Evolutionary conservation across 1,139 yeast genomes (phyloP), one percentile per base, ranked within the genome.

Genomic region (Pneumocystis wakefieldiae): DNA sequence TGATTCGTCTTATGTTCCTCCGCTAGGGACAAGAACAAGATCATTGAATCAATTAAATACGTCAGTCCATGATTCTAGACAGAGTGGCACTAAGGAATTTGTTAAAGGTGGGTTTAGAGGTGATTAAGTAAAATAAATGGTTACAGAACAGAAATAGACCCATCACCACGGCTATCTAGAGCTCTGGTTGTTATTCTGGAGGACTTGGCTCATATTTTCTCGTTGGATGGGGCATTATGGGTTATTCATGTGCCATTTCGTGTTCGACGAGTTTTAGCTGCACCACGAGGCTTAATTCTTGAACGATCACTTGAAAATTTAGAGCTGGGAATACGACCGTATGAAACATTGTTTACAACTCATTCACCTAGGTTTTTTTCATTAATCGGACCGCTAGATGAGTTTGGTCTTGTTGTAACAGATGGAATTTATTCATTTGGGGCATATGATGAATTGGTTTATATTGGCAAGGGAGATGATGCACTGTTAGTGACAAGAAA

Each of bases 361-460:
- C 58, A 42, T 37, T 62, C 62, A 38, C 69, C 83, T 3, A 78
- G 80, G 62, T 83, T 87, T 68, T 75, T 86, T 66, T 80, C 89
- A 0, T 73, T 87, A 67, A 79, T 81, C 0, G 91, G 86, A 69
- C 91, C 95, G 0, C 75, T 85, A 61, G 82, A 82, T 3, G 91
- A 87, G 29, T 76, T 85, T 62, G 85, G 91, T 1, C 75, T 81
- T 5, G 81, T 87, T 2, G 81, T 84, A 0, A 82, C 92, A 0
- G 83, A 61, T 7, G 57, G 57, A 0, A 84, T 87, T 0, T 81
- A 89, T 0, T 81, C 84, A 0, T 80, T 88, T 14, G 78, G 85
- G 0, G 74, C 80, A 1, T 75, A 77, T 59, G 95, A 87, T 70
- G 80, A 79, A 63, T 71, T 87, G 58, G 61, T 73, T 5, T 69